Conservation (phyloP, 768 basidiomycete species). For the Suillus placidus region DNA sequence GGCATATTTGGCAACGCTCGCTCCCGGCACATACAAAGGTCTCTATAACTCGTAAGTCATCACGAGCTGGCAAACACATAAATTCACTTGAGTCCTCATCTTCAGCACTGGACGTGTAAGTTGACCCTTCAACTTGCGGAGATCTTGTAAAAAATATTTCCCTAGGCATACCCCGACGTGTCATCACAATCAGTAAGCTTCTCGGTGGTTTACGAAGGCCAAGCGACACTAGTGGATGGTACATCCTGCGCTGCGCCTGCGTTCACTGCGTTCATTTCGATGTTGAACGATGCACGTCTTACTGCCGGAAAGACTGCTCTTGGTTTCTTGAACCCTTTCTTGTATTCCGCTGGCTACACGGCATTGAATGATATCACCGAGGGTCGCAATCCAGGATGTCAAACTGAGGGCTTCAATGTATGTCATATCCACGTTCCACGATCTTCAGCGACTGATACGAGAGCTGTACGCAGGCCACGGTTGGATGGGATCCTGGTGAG, state of each 20-base stretch:
- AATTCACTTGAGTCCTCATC: constrained; percentile 6
- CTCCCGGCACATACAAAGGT: constrained; percentile 53
- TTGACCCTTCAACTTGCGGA: not conserved
- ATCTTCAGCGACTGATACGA: not conserved
- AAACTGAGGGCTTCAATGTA: constrained; percentile 68
- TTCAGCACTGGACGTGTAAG: constrained; percentile 58
- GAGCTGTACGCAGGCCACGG: constrained; percentile 41
- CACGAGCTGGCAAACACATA: not conserved
- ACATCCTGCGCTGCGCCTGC: constrained; percentile 70
- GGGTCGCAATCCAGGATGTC: constrained; percentile 62
- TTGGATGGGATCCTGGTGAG: constrained; percentile 64
- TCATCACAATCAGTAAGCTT: constrained; percentile 59
- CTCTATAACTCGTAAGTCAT: constrained; percentile 58
- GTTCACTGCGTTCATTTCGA: constrained; percentile 63
- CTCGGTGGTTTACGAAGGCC: constrained; percentile 49
- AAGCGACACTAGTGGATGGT: constrained; percentile 47
- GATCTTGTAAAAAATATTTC: not conserved
- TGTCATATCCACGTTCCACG: constrained; percentile 23
- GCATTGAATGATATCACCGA: constrained; percentile 59
- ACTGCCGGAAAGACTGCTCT: constrained; percentile 43
- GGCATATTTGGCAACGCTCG: constrained; percentile 48
- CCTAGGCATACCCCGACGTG: constrained; percentile 65
- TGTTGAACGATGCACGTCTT: constrained; percentile 66
- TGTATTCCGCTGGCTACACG: constrained; percentile 45
- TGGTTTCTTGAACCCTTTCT: constrained; percentile 70